phyloP scores from a whole-genome alignment of 805 yeast species.

The Metschnikowia matae region DNA sequence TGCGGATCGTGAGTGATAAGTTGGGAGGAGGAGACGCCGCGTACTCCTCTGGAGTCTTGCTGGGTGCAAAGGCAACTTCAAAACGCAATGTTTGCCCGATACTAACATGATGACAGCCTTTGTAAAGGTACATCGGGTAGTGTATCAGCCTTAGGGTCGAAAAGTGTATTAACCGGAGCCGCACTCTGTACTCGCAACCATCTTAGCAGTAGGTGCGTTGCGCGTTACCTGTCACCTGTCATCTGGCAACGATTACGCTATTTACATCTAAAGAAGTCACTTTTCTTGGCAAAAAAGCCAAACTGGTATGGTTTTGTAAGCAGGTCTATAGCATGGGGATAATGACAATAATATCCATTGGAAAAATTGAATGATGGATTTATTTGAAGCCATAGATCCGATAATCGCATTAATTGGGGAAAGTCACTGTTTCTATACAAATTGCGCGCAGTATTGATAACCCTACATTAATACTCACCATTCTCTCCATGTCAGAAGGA shows the following conservation, averaged over 20 bases:
- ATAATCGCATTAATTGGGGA: not conserved
- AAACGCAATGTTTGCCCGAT: slow-evolving; percentile 17
- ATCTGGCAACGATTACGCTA: too few relatives aligned
- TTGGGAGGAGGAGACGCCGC: slow-evolving; percentile 20
- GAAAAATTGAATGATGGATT: not conserved
- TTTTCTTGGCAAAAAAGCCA: too few relatives aligned
- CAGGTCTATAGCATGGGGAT: too few relatives aligned
- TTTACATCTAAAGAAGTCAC: not conserved
- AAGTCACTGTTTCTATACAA: too few relatives aligned
- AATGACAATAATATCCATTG: not conserved
- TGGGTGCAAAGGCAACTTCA: slow-evolving; percentile 14
- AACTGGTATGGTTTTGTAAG: too few relatives aligned
- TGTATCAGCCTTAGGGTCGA: not conserved
- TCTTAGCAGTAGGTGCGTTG: not conserved
- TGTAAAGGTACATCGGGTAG: slow-evolving; percentile 9
- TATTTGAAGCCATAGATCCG: not conserved
- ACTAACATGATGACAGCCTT: slow-evolving; percentile 11
- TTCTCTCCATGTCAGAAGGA: slow-evolving; percentile 6
- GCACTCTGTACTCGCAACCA: slow-evolving; percentile 3
- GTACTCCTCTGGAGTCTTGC: slow-evolving; percentile 13
- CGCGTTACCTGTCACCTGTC: slow-evolving; percentile 1
- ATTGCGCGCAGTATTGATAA: not conserved
- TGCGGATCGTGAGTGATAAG: slow-evolving; percentile 58
- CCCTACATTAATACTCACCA: too few relatives aligned
- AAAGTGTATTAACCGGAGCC: not conserved